Evolutionary conservation across 768 basidiomycete genomes (phyloP), one percentile per base, ranked within the genome.

Genomic region (Hericium rajendrae): DNA sequence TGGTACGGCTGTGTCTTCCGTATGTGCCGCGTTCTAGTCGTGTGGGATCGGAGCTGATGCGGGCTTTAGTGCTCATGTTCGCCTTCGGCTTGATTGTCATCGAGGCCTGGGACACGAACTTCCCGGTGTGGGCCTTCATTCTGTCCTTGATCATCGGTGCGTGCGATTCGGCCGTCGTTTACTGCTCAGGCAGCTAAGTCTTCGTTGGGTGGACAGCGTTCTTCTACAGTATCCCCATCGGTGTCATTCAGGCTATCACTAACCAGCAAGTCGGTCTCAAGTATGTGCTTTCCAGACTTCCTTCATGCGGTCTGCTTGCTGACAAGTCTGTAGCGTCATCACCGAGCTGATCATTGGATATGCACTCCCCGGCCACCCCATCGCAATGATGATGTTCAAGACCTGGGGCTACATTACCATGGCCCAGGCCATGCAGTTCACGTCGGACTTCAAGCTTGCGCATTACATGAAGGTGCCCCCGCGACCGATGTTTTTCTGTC

Each of bases 341-440:
- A 83, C 89, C 3, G 89, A 91, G 69, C 74, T 90, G 46, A 83
- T 91, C 60, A 82, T 89, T 37, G 89, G 89, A 53, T 90, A 89
- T 64, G 81, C 78, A 22, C 76, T 88, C 50, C 90, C 88, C n/a
- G 90, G 89, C 1, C 78, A 79, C 18, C 86, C 88, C 6, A 67
- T 90, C 57, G 88, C 89, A 0, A 87, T 83, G 77, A 88, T 91
- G 88, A 74, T 90, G 74, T 88, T 89, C 78, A 90, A 55, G 40
- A 55, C 85, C 0, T 88, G 76, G 76, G 86, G 88, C 32, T 88
- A 88, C 63, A 84, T 85, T 59, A 83, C 80, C 51, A 81, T 82
- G 77, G 76, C 77, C 4, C 83, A 85, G 69, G 86, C 87, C 1
- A 66, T 89, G 48, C 72, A 72, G 46, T 91, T 90, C 72, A 78